Base-by-base conservation (phyloP, 805 yeast species). In the Ogataea sp. region DNA sequence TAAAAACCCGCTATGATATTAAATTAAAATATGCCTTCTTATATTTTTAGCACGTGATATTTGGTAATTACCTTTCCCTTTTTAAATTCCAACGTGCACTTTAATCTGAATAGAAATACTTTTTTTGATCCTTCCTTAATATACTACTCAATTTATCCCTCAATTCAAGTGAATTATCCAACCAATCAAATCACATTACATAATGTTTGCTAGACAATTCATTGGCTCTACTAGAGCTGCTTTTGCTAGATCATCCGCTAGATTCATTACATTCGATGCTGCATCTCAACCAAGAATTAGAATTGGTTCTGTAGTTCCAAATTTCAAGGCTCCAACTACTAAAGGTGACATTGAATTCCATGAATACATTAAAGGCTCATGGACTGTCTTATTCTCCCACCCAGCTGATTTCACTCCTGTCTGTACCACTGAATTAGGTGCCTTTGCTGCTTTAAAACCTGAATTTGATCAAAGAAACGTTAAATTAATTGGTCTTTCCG, bases 401-500 rank as follows among this genome's bases (percentile, higher is more conserved):
- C 97, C 97, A 46, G 96, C 88, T 40, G 97, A 88, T 64, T 89
- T 86, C 73, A 88, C 97, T 16, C 97, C 97, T 36, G 96, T 88
- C 40, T 88, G 97, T 66, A 89, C 96, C 56, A 88, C 96, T 41
- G 97, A 88, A 70, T 73, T 88, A 58, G 96, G 96, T 51, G 96
- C 95, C 17, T 89, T 88, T 55, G 88, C 96, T 47, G 75, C 79
- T 53, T 75, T 87, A 65, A 84, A 86, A 69, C 86, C 88, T 40
- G 96, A 88, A 63, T 88, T 88, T 55, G 78, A 80, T 57, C 71
- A 81, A 65, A 79, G 96, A 71, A 77, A 78, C 58, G 84, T 82
- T 59, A 87, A 88, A 70, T 73, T 88, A 64, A 83, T 88, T 63
- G 97, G 96, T 46, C 70, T 88, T 51, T 83, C 95, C 40, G 90